Conservation (phyloP, 176 grass and related monocot species). For the Phyllostachys edulis region DNA sequence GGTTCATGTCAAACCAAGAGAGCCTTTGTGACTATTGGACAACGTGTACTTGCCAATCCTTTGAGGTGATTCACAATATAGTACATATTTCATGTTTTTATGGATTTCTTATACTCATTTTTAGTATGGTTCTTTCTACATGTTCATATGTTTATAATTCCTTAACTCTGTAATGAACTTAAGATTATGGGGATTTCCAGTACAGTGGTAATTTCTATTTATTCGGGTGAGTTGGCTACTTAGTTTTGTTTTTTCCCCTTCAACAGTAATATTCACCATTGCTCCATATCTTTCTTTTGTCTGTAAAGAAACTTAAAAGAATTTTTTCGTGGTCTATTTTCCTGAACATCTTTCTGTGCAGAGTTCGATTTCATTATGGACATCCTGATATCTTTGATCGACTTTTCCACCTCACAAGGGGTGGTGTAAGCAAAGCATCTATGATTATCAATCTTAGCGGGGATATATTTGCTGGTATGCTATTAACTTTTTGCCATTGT, state of each 20-base stretch:
- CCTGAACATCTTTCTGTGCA: slow-evolving; percentile 24
- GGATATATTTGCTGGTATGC: slow-evolving; percentile 90
- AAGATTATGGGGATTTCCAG: not conserved
- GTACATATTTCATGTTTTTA: slow-evolving; percentile 11
- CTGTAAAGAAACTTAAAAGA: not conserved
- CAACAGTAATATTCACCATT: not conserved
- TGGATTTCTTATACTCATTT: not conserved
- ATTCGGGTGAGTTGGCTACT: slow-evolving; percentile 7
- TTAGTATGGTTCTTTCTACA: not conserved
- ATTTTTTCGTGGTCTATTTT: not conserved
- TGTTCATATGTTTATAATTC: not conserved
- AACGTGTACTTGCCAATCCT: slow-evolving; percentile 91
- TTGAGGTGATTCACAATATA: slow-evolving; percentile 67
- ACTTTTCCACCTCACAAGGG: slow-evolving; percentile 90
- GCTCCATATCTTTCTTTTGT: not conserved
- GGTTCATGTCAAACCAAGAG: slow-evolving; percentile 99
- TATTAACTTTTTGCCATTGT: not conserved
- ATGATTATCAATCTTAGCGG: slow-evolving; percentile 96
- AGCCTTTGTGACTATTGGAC: slow-evolving; percentile 98
- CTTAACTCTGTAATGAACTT: not conserved
- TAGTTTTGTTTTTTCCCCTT: not conserved
- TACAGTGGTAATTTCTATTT: not conserved
- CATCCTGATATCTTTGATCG: slow-evolving; percentile 96
- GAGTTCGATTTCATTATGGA: slow-evolving; percentile 93
- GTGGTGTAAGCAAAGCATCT: slow-evolving; percentile 95